Evolutionary conservation across 1,284 basidiomycete species (phyloP).

Genomic region (Rhodotorula sp.): DNA sequence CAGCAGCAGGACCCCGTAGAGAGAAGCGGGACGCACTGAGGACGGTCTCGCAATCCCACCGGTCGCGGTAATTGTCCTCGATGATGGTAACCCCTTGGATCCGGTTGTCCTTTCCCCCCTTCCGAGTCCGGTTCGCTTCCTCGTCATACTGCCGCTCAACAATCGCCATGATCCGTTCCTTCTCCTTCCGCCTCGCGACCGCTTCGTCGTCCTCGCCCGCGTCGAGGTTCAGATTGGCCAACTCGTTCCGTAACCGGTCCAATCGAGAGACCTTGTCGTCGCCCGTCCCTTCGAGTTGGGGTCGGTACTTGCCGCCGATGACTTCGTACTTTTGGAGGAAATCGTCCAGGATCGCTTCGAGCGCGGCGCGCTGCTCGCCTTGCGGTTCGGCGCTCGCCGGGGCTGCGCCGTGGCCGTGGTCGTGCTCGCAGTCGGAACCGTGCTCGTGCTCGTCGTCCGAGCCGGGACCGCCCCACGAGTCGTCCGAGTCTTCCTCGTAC

Average conservation of each 20-base stretch:
- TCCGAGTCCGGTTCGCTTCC: constrained; percentile 23
- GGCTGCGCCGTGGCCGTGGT: constrained; percentile 66
- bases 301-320: constrained; percentile 74
- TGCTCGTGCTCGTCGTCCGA: constrained; percentile 49
- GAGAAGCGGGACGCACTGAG: constrained; percentile 62
- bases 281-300: constrained; percentile 50
- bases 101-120: constrained; percentile 1
- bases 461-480: constrained; percentile 40
- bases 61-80: constrained; percentile 60
- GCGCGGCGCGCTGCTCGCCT: constrained; percentile 65
- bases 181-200: constrained; percentile 38
- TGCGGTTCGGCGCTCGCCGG: background rate
- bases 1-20: background rate
- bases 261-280: constrained; percentile 60
- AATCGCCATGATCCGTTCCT: constrained; percentile 51
- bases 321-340: constrained; percentile 92
- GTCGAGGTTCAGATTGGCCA: constrained; percentile 57
- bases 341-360: constrained; percentile 87
- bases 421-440: constrained; percentile 54
- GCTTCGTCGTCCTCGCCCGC: constrained; percentile 51
- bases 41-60: constrained; percentile 94
- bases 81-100: constrained; percentile 44
- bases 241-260: constrained; percentile 70
- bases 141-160: constrained; percentile 45
- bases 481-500: constrained; percentile 58